Percentiles rank a stretch among this genome's conserved stretches.
phyloP scores from a whole-genome alignment of 139 green algal species.

The Closterium sp. region DNA sequence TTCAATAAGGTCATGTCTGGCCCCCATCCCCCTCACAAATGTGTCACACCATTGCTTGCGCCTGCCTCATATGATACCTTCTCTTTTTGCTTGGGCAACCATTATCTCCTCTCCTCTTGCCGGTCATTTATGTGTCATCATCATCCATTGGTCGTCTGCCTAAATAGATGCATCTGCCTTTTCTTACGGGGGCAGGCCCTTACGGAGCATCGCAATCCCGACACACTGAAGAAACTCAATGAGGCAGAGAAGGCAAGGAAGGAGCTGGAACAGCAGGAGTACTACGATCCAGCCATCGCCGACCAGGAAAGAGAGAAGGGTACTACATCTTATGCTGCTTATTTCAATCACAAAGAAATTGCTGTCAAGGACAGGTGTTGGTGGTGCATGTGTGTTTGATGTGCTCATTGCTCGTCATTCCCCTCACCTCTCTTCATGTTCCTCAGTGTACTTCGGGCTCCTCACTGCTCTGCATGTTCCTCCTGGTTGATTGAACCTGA shows the following conservation, averaged over 20 bases:
- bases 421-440: neutral
- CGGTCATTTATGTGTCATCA: neutral
- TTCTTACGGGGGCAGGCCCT: conserved; percentile 58
- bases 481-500: neutral
- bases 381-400: neutral
- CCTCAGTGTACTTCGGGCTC: neutral
- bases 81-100: neutral
- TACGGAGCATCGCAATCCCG: conserved; percentile 86
- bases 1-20: conserved; percentile 74
- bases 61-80: neutral
- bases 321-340: neutral
- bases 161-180: neutral
- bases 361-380: neutral
- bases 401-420: neutral
- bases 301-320: conserved; percentile 73
- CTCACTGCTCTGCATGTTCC: neutral
- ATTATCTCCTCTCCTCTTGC: neutral
- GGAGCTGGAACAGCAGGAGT: conserved; percentile 72
- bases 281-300: conserved; percentile 79
- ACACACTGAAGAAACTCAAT: conserved; percentile 93
- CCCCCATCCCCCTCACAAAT: neutral
- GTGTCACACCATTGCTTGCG: neutral
- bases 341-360: neutral
- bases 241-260: conserved; percentile 85
- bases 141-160: neutral